phyloP scores from a whole-genome alignment of 352 stramenopile species.

The Globisporangium camurandrum region DNA sequence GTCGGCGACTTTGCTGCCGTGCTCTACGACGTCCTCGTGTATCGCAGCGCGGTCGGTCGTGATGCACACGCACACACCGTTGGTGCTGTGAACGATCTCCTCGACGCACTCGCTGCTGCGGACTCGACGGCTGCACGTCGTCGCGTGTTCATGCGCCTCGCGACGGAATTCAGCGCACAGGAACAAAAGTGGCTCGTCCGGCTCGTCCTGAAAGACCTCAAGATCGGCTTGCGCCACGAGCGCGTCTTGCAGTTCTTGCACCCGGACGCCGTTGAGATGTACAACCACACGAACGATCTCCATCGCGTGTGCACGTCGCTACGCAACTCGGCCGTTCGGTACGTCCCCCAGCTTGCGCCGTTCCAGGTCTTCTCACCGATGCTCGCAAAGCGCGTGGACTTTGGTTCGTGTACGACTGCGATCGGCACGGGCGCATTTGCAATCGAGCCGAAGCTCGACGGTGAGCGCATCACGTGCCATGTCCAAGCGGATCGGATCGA shows the following conservation, averaged over 20 bases:
- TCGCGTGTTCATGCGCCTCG: conserved; percentile 61
- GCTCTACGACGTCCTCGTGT: conserved; percentile 65
- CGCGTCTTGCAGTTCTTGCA: conserved; percentile 76
- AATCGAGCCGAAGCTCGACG: conserved; percentile 82
- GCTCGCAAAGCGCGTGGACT: conserved; percentile 79
- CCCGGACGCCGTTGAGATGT: conserved; percentile 79
- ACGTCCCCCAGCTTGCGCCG: conserved; percentile 69
- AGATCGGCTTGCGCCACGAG: conserved; percentile 78
- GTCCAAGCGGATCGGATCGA: conserved; percentile 50
- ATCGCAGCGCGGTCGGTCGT: conserved; percentile 35
- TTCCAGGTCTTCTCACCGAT: conserved; percentile 86
- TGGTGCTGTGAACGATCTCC: conserved; percentile 44
- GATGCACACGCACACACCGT: conserved; percentile 47
- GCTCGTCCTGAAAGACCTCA: conserved; percentile 81
- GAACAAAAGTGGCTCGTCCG: conserved; percentile 84
- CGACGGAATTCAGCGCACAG: conserved; percentile 60
- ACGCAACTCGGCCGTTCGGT: conserved; percentile 71
- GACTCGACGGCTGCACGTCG: conserved; percentile 38
- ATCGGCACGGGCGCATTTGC: conserved; percentile 70
- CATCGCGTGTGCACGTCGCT: conserved; percentile 65
- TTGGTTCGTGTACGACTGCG: conserved; percentile 68
- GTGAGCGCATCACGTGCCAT: conserved; percentile 79
- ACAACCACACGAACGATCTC: conserved; percentile 84
- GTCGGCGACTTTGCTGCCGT: conserved; percentile 80
- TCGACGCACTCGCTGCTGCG: conserved; percentile 43